Percentiles rank a stretch among this genome's conserved stretches.
These are phyloP conservation scores for Saitoella complicata DNA, from an alignment of 805 yeast genomes.

Conservation along the genomic window DNA sequence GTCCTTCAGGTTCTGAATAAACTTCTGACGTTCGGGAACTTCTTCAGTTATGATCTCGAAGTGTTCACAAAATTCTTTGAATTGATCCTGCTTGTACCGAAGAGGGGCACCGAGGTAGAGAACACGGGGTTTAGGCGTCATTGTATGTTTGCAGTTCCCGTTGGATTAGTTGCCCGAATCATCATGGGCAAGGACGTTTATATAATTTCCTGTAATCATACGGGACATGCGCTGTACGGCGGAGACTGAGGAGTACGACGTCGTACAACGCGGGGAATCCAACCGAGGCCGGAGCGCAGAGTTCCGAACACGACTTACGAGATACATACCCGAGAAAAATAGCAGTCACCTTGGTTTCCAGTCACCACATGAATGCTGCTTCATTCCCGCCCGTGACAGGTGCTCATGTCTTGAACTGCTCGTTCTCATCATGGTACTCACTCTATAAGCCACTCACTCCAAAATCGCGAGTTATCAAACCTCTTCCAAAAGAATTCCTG, in stretches of 20 bases:
- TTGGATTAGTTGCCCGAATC: no score
- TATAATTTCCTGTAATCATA: no score
- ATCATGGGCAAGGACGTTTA: no score
- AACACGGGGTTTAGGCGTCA: constrained; percentile 2
- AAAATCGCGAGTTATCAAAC: constrained; percentile 34
- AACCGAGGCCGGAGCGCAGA: no score
- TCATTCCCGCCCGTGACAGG: constrained; percentile 22
- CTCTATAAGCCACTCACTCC: constrained; percentile 34
- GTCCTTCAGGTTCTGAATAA: constrained; percentile 1
- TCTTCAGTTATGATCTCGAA: constrained; percentile 3
- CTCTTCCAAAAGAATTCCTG: constrained; percentile 42
- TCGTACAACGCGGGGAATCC: no score
- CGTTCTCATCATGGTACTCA: constrained; percentile 38
- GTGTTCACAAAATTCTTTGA: not conserved
- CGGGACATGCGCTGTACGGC: no score
- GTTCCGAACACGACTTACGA: no score
- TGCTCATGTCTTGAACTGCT: constrained; percentile 11
- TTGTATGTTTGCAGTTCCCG: not conserved
- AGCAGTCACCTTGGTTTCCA: no score
- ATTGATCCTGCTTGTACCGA: not conserved
- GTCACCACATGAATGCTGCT: no score
- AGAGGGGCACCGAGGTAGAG: constrained; percentile 4
- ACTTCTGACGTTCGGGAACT: not conserved
- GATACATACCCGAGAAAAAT: no score
- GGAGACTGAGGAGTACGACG: no score